Evolutionary conservation across 73 alveolate genomes (phyloP), one percentile per base, ranked within the genome.

Genomic region (Halteria grandinella): DNA sequence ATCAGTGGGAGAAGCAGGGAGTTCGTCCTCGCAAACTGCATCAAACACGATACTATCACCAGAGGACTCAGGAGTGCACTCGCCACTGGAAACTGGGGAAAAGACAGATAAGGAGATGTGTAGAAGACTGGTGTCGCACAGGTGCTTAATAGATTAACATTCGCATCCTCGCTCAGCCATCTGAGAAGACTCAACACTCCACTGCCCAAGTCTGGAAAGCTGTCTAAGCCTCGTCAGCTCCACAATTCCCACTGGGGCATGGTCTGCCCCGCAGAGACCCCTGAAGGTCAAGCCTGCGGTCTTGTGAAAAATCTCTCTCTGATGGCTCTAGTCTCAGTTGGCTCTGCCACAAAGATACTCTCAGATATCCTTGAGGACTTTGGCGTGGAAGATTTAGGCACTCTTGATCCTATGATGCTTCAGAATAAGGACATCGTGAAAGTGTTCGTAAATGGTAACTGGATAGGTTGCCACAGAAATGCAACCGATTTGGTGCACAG

Each of bases 251-350:
- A 98, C 75, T 98, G 99, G 99, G 99, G 99, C 25, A 90, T 98
- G 98, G 90, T 98, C 50, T 98, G 99, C 72, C 99, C 99, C 17
- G 99, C 99, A 31, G 99, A 98, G 80, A 98, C 99, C 25, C 99
- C 99, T 0, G 99, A 98, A 87, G 99, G 99, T 45, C 97, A 95
- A 79, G 98, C 98, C 6, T 95, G 98, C 79, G 99, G 99, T 17
- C 93, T 98, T 37, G 99, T 98, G 40, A 98, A 98, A 86, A 98
- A 98, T 83, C 87, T 98, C 66, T 87, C 99, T 5, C 85, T 98
- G 53, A 97, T 98, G 99, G 92, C 99, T 14, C 79, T 87, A 57
- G 97, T 97, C 25, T 79, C 98, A 6, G 98, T 94, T 7, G 98
- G 98, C 18, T 87, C 97, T 31, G 58, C 89, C 24, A 50, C 92